A percentile compares a stretch with the other conserved stretches of the same genome.
phyloP scores from a whole-genome alignment of 73 alveolate genomes.

The Paramecium caudatum region DNA sequence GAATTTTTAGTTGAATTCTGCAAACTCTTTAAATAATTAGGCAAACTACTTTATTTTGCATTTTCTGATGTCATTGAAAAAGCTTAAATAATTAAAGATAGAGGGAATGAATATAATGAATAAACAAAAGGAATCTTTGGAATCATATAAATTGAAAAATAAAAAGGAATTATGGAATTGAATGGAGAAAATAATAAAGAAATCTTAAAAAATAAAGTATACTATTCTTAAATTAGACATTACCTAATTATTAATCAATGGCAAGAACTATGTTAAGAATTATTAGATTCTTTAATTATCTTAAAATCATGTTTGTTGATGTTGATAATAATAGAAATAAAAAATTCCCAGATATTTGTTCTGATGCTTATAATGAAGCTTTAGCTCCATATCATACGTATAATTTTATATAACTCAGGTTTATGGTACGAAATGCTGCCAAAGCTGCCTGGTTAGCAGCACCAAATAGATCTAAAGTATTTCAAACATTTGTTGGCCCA shows the following conservation, averaged over 20 bases:
- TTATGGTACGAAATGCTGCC: constrained; percentile 62
- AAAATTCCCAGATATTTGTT: constrained; percentile 42
- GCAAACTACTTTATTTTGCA: constrained; percentile 48
- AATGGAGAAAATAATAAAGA: constrained; percentile 63
- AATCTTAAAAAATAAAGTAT: constrained; percentile 42
- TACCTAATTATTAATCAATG: constrained; percentile 56
- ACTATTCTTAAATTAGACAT: background rate
- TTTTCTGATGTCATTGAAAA: constrained; percentile 66
- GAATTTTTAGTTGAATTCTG: constrained; percentile 54
- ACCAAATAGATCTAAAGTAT: constrained; percentile 54
- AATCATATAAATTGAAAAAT: constrained; percentile 35
- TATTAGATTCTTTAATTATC: constrained; percentile 48
- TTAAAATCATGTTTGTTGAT: constrained; percentile 36
- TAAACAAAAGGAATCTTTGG: constrained; percentile 50
- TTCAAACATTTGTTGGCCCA: constrained; percentile 42
- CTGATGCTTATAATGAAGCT: constrained; percentile 61
- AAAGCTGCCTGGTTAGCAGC: constrained; percentile 67
- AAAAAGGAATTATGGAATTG: constrained; percentile 57
- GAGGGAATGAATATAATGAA: constrained; percentile 64
- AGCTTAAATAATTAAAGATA: constrained; percentile 63
- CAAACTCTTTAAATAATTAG: constrained; percentile 42
- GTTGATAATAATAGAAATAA: constrained; percentile 10
- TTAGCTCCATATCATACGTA: constrained; percentile 66
- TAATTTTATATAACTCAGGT: background rate
- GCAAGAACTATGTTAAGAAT: constrained; percentile 65